These are phyloP conservation scores for Paraconiothyrium sp. DNA, from an alignment of 2,329 filamentous ascomycete species.

Conservation along the genomic window DNA sequence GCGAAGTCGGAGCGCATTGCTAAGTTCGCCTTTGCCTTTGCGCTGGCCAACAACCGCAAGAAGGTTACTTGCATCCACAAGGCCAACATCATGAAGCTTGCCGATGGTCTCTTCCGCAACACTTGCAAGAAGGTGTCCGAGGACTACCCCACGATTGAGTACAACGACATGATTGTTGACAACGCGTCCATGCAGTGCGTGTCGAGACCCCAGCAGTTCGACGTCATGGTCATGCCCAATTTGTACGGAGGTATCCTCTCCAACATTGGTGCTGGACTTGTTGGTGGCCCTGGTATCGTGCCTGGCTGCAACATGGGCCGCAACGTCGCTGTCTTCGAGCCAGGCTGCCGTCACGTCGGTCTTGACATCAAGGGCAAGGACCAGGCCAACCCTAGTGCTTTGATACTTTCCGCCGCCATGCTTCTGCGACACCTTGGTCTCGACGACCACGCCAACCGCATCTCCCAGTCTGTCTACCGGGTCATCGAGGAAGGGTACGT, in stretches of 20 bases:
- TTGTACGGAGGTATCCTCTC: slow-evolving; percentile 98
- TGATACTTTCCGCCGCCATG: slow-evolving; percentile 96
- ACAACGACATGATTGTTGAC: slow-evolving; percentile 99
- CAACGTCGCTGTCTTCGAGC: slow-evolving; percentile 98
- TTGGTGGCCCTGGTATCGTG: slow-evolving; percentile 95
- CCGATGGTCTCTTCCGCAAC: slow-evolving; percentile 97
- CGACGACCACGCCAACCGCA: slow-evolving; percentile 97
- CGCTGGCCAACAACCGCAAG: slow-evolving; percentile 97
- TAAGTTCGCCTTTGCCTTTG: slow-evolving; percentile 98
- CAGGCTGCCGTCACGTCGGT: slow-evolving; percentile 98
- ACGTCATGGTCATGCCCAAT: slow-evolving; percentile 99
- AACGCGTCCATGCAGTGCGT: slow-evolving; percentile 99
- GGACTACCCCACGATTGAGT: slow-evolving; percentile 94
- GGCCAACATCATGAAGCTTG: slow-evolving; percentile 99
- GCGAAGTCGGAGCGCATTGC: slow-evolving; percentile 99
- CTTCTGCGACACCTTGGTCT: slow-evolving; percentile 95
- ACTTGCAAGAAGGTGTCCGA: slow-evolving; percentile 94
- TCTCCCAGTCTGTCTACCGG: slow-evolving; percentile 85
- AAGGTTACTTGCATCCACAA: slow-evolving; percentile 99
- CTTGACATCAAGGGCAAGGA: slow-evolving; percentile 99
- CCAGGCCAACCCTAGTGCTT: slow-evolving; percentile 96
- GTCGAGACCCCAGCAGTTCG: slow-evolving; percentile 94
- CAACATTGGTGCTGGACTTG: slow-evolving; percentile 97
- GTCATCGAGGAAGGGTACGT: slow-evolving; percentile 90
- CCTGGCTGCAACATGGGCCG: slow-evolving; percentile 99